Percentiles rank a stretch among this genome's conserved stretches.
phyloP scores from a whole-genome alignment of 2,329 filamentous ascomycete species.

The Parafenestella ontariensis region DNA sequence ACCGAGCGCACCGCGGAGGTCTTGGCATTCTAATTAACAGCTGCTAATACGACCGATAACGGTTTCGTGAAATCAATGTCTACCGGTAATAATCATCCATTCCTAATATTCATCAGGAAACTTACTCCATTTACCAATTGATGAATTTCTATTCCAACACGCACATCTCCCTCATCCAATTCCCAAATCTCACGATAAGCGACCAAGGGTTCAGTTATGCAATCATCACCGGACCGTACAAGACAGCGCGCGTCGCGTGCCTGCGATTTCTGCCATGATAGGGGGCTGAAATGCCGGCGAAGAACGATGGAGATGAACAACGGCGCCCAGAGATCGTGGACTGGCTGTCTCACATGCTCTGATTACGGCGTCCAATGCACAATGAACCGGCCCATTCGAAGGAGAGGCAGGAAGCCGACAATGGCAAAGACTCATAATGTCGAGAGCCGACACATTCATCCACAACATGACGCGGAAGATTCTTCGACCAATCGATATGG shows the following conservation, averaged over 20 bases:
- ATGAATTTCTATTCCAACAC: background rate
- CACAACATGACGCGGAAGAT: background rate
- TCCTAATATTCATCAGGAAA: background rate
- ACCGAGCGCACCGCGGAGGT: too few species aligned
- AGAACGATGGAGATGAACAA: background rate
- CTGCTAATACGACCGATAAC: slow-evolving; percentile 1
- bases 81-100: background rate
- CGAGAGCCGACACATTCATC: background rate
- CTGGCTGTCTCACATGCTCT: background rate
- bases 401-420: background rate
- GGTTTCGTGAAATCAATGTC: background rate
- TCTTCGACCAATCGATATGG: background rate
- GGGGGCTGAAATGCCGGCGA: background rate
- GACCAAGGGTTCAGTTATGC: background rate
- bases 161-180: background rate
- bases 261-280: background rate
- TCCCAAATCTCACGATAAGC: background rate
- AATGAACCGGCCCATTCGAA: background rate
- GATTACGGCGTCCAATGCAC: background rate
- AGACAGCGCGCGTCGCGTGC: background rate
- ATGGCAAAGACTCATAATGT: background rate
- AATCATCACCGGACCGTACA: background rate
- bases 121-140: background rate
- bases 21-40: background rate
- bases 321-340: background rate